Evolutionary conservation across 2,329 filamentous ascomycete species (phyloP), one percentile per base, ranked within the genome.

Genomic region (Leptographium galeiforme): DNA sequence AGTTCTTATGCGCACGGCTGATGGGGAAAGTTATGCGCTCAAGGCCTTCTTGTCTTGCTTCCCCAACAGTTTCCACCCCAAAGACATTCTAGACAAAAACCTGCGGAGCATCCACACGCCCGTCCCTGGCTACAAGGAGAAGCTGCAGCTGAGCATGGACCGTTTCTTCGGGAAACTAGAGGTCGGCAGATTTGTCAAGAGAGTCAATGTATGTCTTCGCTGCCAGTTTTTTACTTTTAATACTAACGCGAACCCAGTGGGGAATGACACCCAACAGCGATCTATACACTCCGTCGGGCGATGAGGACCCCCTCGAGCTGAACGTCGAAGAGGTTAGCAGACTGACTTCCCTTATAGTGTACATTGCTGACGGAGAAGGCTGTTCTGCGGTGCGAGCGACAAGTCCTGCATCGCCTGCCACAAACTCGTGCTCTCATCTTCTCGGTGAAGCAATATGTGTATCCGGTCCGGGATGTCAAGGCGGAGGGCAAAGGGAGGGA

Each of bases 101-200:
- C 43, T 55, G 5, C 52, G 57, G 6, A 54, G 56, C 6, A 47
- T 52, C 6, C 56, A 57, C 19, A 39, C 44, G 16, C 54, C 56
- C 4, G 56, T 57, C 6, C 56, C 56, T 1, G 43, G 56, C n/a
- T 57, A 57, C 52, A 53, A 56, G 50, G 43, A 57, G 52, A 54
- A 57, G 32, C 48, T 57, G 18, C 41, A 57, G 33, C 36, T 44
- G 44, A 54, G 52, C 7, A 57, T 57, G 56, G 54, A 57, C 41
- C 56, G 56, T 4, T 57, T 54, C 40, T 57, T 57, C 52, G 43
- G 18, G 12, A 40, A 43, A 13, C 44, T 57, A 16, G 40, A 41
- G n/a, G 51, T 54, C 1, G 56, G 56, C 13, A 45, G 46, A n/a
- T 49, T 57, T 1, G 54, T 57, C 6, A 41, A 57, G 47, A 54